Evolutionary conservation across 2,329 filamentous ascomycete species (phyloP), one percentile per base, ranked within the genome.

Genomic region (Davidsoniella eucalypti): DNA sequence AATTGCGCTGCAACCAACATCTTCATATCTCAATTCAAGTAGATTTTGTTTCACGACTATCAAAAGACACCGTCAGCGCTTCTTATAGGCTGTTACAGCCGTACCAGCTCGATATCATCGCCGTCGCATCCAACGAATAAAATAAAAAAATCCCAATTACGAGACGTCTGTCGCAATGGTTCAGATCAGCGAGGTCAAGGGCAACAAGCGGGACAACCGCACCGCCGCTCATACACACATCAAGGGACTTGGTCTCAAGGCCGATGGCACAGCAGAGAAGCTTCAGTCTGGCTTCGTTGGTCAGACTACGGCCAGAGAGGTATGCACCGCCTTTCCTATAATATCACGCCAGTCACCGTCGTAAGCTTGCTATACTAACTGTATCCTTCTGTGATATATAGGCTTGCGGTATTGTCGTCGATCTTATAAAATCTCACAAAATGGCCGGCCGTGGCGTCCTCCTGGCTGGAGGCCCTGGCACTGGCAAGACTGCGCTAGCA

Each of bases 141-240:
- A 23, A 44, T 14, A 26, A 45, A 25, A 12, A 23, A 38, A 38
- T 10, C 16, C 14, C 44, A 47, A 25, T 37, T 23, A 18, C 41
- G 18, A 43, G 41, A 12, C 41, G 12, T 21, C 41, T 14, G 18
- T 41, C 37, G 39, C 38, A 58, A 90, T 88, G 84, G 84, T 90
- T 59, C 82, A 87, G 65, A 87, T 92, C 67, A 93, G 84, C 71
- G 87, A 94, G 70, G 85, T 94, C 62, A 94, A 94, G 73, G 84
- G 84, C 70, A 90, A 87, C 69, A 80, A 81, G 70, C 87, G 92
- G 71, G 90, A 95, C 67, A 92, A 93, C 69, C 82, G 92, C 63
- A 98, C 92, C 44, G 90, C 92, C 54, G 84, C 90, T 58, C 92
- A 98, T 68, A 95, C 90, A 49, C 92, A 98, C 68, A 98, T 98